These are phyloP conservation scores for Colletotrichum shisoi DNA, from an alignment of 2,329 filamentous ascomycete species.

Conservation along the genomic window DNA sequence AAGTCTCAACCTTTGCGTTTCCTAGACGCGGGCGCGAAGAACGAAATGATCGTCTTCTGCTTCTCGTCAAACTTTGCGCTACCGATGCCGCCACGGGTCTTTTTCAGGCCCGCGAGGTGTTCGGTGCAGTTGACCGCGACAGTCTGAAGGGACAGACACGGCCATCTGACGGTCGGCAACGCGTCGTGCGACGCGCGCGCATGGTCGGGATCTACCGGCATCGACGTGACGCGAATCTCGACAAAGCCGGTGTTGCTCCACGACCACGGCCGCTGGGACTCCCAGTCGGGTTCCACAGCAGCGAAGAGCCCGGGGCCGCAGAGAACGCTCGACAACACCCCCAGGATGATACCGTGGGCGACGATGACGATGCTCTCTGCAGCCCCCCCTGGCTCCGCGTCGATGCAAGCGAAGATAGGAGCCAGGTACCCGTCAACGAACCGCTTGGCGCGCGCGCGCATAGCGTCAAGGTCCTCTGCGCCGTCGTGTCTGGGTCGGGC, in stretches of 20 bases:
- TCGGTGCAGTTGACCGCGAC: conserved; percentile 71
- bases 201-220: not conserved
- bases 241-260: conserved; percentile 65
- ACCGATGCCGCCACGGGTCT: conserved; percentile 83
- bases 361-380: conserved; percentile 67
- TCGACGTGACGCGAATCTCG: conserved; percentile 43
- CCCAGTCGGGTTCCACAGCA: conserved; percentile 35
- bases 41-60: conserved; percentile 78
- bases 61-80: conserved; percentile 77
- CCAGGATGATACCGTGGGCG: conserved; percentile 83
- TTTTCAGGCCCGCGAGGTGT: conserved; percentile 77
- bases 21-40: conserved; percentile 66
- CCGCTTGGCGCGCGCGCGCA: conserved; percentile 67
- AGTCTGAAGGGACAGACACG: conserved; percentile 57
- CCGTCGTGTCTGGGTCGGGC: conserved; percentile 52
- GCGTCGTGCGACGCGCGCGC: not conserved
- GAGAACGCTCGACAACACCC: conserved; percentile 68
- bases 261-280: conserved; percentile 45
- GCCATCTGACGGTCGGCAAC: conserved; percentile 48
- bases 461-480: conserved; percentile 72
- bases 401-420: conserved; percentile 54
- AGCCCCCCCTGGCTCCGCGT: conserved; percentile 37
- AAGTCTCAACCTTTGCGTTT: conserved; percentile 55
- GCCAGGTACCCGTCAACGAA: conserved; percentile 73
- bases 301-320: conserved; percentile 38